Conservation (phyloP, 768 basidiomycete genomes). For the Russula compacta region DNA sequence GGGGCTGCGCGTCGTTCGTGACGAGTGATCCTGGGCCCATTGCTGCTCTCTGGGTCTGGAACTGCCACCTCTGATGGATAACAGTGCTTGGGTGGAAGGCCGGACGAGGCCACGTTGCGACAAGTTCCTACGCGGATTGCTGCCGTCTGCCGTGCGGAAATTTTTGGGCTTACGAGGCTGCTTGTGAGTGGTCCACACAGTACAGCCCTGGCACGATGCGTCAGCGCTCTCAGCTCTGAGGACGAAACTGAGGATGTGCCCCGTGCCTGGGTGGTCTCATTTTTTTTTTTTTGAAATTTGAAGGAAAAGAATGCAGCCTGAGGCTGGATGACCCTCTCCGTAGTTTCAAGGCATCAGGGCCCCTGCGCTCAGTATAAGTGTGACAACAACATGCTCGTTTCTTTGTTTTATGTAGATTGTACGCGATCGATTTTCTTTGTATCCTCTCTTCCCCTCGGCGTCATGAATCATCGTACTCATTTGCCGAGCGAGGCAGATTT, state of each 20-base stretch:
- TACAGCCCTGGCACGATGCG: slow-evolving; percentile 45
- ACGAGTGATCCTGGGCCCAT: slow-evolving; percentile 71
- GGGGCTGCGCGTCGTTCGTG: slow-evolving; percentile 73
- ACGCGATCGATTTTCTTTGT: not conserved
- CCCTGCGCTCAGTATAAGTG: not conserved
- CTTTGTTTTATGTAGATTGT: slow-evolving; percentile 6
- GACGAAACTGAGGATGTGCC: slow-evolving; percentile 15
- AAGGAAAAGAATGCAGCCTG: not conserved
- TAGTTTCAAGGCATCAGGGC: no score
- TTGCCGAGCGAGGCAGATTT: no score
- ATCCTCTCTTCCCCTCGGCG: not conserved
- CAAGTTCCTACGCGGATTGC: no score
- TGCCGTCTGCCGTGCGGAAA: slow-evolving; percentile 34
- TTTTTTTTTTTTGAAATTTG: no score
- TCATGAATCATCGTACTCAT: no score
- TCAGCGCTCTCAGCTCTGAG: slow-evolving; percentile 38
- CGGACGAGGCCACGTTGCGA: slow-evolving; percentile 21
- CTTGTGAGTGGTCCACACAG: slow-evolving; percentile 62
- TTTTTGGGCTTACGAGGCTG: slow-evolving; percentile 47
- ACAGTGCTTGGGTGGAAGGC: not conserved
- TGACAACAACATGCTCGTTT: not conserved
- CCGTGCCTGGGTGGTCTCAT: not conserved
- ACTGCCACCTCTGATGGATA: not conserved
- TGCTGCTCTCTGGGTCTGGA: not conserved
- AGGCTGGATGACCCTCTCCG: no score